Base-by-base conservation (phyloP, 208 protist species). In the Naegleria lovaniensis region DNA sequence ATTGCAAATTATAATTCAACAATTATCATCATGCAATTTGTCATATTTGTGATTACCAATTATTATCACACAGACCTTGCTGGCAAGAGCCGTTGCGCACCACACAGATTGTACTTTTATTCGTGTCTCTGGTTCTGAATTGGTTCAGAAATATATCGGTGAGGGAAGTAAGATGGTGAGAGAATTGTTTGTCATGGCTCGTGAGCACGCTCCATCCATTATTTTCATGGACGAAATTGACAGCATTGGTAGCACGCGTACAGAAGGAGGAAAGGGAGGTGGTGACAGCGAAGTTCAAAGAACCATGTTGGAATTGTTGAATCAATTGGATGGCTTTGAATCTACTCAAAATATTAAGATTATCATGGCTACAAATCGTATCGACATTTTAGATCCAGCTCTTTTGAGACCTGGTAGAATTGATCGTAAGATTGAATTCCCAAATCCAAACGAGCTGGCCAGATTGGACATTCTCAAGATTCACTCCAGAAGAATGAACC, bases 191-290 rank as follows among this genome's bases (percentile, higher is more conserved):
- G 98, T 99, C 58, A 99, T 99, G 98, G 99, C 99, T 5, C 94
- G 98, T 67, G 97, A 99, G 94, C 98, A 99, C 93, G 98, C 98
- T 75, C 99, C 99, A 11, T 99, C 98, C 5, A 99, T 99, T 92
- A 99, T 99, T 92, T 99, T 99, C 94, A 99, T 99, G 98, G 99
- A 99, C 93, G 99, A 99, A 93, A 99, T 99, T 92, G 99, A 99
- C 94, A 98, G 97, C 7, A 99, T 99, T 93, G 99, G 99, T 90
- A 97, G 96, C 15, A 93, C 95, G 9, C 96, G 98, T 51, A 93
- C 97, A 25, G 97, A 99, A 84, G 59, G 89, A 79, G 96, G 94
- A 0, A 94, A 94, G 22, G 96, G 94, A 55, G 96, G 95, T 90
- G 96, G 96, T 43, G 98, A 99, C 92, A 97, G 94, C 79, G 98